These are phyloP conservation scores for Neurospora sp. DNA, from an alignment of 495 filamentous ascomycete genomes.

Conservation along the genomic window DNA sequence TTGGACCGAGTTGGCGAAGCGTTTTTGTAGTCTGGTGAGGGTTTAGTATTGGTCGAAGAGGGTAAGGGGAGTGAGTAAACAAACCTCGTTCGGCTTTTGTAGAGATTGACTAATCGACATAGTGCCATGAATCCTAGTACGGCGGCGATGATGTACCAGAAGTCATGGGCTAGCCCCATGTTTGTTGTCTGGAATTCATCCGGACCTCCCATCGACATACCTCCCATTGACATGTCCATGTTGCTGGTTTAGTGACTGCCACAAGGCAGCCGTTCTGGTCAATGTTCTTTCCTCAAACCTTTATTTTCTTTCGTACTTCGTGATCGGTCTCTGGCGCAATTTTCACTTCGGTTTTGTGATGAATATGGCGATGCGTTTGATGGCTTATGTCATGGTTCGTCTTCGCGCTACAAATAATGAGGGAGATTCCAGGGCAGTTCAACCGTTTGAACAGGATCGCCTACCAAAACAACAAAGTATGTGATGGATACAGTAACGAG, in stretches of 20 bases:
- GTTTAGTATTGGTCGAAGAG: background rate
- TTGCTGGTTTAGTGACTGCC: background rate
- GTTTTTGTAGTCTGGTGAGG: slow-evolving; percentile 27
- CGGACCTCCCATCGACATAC: slow-evolving; percentile 4
- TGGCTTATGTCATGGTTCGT: background rate
- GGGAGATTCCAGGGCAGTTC: background rate
- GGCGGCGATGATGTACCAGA: slow-evolving; percentile 41
- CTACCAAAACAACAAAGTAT: background rate
- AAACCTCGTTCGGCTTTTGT: slow-evolving; percentile 25
- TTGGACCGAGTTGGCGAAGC: slow-evolving; percentile 24
- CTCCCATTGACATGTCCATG: background rate
- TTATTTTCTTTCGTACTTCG: background rate
- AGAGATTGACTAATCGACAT: slow-evolving; percentile 29
- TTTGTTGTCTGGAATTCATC: slow-evolving; percentile 28
- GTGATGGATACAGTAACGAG: background rate
- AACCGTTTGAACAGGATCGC: background rate
- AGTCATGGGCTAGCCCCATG: slow-evolving; percentile 31
- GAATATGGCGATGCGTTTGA: background rate
- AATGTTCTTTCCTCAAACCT: background rate
- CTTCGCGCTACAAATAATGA: background rate
- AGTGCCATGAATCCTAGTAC: slow-evolving; percentile 28
- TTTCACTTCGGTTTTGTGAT: background rate
- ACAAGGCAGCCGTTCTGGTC: background rate
- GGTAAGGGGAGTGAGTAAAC: background rate
- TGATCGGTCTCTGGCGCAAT: background rate